Conservation (phyloP, 441 rosid genomes). For the Lepidium campestre region DNA sequence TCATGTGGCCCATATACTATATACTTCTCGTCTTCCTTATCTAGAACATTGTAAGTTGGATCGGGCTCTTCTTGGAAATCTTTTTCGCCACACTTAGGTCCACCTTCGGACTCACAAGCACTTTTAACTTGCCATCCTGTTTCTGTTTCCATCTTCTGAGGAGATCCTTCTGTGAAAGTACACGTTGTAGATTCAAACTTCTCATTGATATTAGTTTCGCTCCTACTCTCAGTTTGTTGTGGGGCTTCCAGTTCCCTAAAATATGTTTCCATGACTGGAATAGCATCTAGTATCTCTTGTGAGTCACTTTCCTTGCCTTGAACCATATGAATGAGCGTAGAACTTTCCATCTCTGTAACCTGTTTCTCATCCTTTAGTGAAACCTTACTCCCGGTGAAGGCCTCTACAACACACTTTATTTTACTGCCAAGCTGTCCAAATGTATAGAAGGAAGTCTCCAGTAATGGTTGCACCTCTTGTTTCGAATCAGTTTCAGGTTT, state of each 20-base stretch:
- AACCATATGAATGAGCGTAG: constrained; percentile 17
- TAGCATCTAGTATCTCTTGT: constrained; percentile 11
- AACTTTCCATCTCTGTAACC: constrained; percentile 15
- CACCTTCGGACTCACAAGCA: constrained; percentile 13
- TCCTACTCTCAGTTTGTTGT: constrained; percentile 11
- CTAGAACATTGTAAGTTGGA: constrained; percentile 12
- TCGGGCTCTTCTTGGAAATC: constrained; percentile 11
- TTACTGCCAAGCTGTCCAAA: constrained; percentile 32
- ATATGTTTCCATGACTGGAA: constrained; percentile 17
- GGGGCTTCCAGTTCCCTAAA: constrained; percentile 18
- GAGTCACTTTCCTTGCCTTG: constrained; percentile 7
- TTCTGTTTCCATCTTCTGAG: constrained; percentile 11
- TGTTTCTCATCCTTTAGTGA: constrained; percentile 20
- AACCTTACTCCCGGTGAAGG: constrained; percentile 28
- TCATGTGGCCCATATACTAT: constrained; percentile 15
- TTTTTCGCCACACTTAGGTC: constrained; percentile 1
- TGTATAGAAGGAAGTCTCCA: constrained; percentile 26
- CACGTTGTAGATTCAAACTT: constrained; percentile 14
- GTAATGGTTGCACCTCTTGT: constrained; percentile 20
- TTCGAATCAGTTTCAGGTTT: constrained; percentile 20
- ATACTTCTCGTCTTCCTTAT: constrained; percentile 19
- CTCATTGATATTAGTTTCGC: constrained; percentile 10
- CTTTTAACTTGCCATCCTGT: constrained; percentile 13
- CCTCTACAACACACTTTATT: constrained; percentile 27
- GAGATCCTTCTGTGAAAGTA: constrained; percentile 6